Base-by-base conservation (phyloP, 306 rosid genomes). In the Canavalia gladiata region DNA sequence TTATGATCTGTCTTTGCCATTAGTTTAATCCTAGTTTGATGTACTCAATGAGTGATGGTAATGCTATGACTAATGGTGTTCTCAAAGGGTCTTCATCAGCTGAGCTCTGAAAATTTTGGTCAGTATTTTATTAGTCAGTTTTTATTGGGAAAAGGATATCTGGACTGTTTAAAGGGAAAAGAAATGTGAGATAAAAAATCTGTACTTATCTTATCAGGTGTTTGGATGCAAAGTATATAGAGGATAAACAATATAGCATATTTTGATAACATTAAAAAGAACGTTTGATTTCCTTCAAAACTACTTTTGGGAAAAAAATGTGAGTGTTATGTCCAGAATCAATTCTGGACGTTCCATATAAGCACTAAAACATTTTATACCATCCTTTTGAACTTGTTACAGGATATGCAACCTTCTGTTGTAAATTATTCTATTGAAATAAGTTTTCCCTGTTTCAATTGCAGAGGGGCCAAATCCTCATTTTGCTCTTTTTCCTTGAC, bases 401-500 rank as follows among this genome's bases (percentile, higher is more conserved):
- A 39, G 69, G 71, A 39, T 33, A 28, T 74, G 64, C 51, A 30
- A 29, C 68, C 55, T 56, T 73, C 64, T 67, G 37, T n/a, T 29
- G 13, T 72, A 34, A 45, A 46, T 35, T 10, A 34, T 66, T 46
- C 60, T 59, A 59, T 52, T 60, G 30, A 79, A 66, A 68, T 51
- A 7, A 58, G 54, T 35, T 74, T 78, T 33, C 7, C 52, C 57
- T 45, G 12, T 74, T 58, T 64, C 56, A 41, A 50, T 63, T 56
- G 34, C 34, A 30, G 57, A 49, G 8, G 62, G 54, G 63, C 43
- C 63, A 31, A 76, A 62, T 68, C 67, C 47, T 63, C 37, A 35
- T 79, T 82, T 18, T 75, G 10, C 13, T 57, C 28, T 41, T 52
- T 65, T 75, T 75, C 46, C 34, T 63, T 1, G 34, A 60, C 69